These are phyloP conservation scores for Pythium brachiatum DNA, from an alignment of 352 stramenopile species.

Conservation along the genomic window DNA sequence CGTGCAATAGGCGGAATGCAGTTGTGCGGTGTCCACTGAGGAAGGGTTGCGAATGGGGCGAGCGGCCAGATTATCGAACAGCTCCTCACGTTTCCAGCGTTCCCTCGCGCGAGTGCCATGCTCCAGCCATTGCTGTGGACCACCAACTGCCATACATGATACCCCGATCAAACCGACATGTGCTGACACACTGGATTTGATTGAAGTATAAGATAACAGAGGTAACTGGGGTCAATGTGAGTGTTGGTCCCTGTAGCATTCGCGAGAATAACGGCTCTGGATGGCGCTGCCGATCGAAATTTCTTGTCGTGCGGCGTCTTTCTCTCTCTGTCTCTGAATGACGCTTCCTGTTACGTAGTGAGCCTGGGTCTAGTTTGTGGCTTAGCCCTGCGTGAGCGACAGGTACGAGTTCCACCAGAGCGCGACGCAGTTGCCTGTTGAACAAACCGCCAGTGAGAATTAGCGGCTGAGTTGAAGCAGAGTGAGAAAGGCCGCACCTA, in stretches of 20 bases:
- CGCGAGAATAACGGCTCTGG: neutral
- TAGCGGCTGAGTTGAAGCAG: neutral
- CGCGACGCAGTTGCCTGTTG: constrained; percentile 56
- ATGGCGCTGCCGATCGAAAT: neutral
- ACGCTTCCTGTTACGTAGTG: neutral
- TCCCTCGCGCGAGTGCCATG: constrained; percentile 17
- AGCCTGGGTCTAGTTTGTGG: neutral
- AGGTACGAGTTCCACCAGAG: constrained; percentile 84
- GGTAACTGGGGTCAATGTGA: constrained; percentile 17
- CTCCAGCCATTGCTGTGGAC: constrained; percentile 8
- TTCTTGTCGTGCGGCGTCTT: constrained; percentile 14
- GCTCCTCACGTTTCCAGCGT: constrained; percentile 16
- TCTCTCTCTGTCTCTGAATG: neutral
- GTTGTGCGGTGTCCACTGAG: too few relatives aligned
- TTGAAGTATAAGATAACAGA: constrained; percentile 5
- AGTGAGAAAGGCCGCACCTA: constrained; percentile 25
- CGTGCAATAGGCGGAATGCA: too few relatives aligned
- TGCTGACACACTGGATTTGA: neutral
- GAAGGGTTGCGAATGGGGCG: neutral
- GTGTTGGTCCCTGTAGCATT: constrained; percentile 18
- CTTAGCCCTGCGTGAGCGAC: constrained; percentile 55
- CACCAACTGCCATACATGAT: constrained; percentile 14
- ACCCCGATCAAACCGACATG: neutral
- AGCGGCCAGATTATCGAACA: neutral
- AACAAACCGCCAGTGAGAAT: neutral